Conservation (phyloP, 345 rosid species). For the Capsella bursapastoris region DNA sequence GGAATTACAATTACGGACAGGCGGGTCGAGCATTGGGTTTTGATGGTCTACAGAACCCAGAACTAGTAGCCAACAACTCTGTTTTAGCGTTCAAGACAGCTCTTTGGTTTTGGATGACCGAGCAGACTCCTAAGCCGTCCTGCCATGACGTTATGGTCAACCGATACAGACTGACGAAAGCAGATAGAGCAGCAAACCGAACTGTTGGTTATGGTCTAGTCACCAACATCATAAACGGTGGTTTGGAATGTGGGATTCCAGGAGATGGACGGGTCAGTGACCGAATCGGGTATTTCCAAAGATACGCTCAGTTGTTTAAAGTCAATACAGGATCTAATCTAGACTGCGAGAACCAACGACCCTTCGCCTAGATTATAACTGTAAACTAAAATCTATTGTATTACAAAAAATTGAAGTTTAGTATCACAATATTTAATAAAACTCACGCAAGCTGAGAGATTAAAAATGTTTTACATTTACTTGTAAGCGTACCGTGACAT, state of each 20-base stretch:
- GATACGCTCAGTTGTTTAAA: slow-evolving; percentile 57
- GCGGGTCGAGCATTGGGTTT: slow-evolving; percentile 51
- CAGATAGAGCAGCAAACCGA: slow-evolving; percentile 52
- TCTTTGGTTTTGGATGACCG: slow-evolving; percentile 78
- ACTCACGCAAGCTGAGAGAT: slow-evolving; percentile 27
- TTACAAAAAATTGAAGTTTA: slow-evolving; percentile 8
- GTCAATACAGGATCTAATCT: slow-evolving; percentile 59
- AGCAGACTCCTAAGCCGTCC: slow-evolving; percentile 62
- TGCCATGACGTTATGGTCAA: slow-evolving; percentile 65
- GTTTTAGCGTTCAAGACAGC: slow-evolving; percentile 68
- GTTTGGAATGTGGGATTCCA: slow-evolving; percentile 62
- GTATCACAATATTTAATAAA: slow-evolving; percentile 20
- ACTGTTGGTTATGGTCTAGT: slow-evolving; percentile 55
- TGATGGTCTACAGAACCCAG: slow-evolving; percentile 57
- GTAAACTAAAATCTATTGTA: slow-evolving; percentile 13
- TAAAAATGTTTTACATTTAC: slow-evolving; percentile 36
- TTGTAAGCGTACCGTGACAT: slow-evolving; percentile 60
- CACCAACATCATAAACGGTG: slow-evolving; percentile 74
- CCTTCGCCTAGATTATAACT: slow-evolving; percentile 36
- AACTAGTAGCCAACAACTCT: slow-evolving; percentile 55
- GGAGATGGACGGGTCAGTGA: slow-evolving; percentile 48
- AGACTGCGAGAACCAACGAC: slow-evolving; percentile 61
- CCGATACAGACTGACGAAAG: slow-evolving; percentile 49
- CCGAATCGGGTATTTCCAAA: slow-evolving; percentile 68
- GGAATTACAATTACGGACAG: slow-evolving; percentile 65